Evolutionary conservation across 768 basidiomycete genomes (phyloP).

Genomic region (Xanthoconium stramineum): DNA sequence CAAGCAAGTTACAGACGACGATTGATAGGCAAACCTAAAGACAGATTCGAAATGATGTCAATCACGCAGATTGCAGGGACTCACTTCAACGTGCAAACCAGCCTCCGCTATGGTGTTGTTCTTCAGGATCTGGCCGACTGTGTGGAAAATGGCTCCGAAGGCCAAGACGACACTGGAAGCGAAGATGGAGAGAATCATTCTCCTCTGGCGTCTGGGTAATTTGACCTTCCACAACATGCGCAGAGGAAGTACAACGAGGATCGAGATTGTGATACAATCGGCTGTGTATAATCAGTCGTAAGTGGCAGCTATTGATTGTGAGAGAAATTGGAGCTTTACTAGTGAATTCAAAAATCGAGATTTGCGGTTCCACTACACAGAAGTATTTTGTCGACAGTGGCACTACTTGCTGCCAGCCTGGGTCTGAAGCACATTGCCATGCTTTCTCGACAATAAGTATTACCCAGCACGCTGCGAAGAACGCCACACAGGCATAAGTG

Average conservation of each 20-base stretch:
- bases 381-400: neutral
- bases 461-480: neutral
- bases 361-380: neutral
- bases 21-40: neutral
- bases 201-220: slow-evolving; percentile 14
- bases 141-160: slow-evolving; percentile 13
- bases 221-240: slow-evolving; percentile 21
- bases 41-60: neutral
- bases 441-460: neutral
- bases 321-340: too few species aligned
- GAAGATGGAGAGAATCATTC: slow-evolving; percentile 22
- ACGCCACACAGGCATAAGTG: neutral
- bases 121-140: slow-evolving; percentile 7
- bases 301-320: too few species aligned
- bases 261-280: slow-evolving; percentile 13
- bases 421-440: neutral
- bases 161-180: slow-evolving; percentile 16
- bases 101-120: slow-evolving; percentile 5
- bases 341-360: too few species aligned
- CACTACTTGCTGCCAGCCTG: neutral
- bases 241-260: slow-evolving; percentile 17
- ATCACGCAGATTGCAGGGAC: neutral
- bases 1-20: slow-evolving; percentile 23
- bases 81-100: too few species aligned
- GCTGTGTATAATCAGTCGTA: neutral